A percentile compares a stretch with the other conserved stretches of the same genome.
phyloP scores from a whole-genome alignment of 169 alveolate genomes.

The Eimeria sp. region DNA sequence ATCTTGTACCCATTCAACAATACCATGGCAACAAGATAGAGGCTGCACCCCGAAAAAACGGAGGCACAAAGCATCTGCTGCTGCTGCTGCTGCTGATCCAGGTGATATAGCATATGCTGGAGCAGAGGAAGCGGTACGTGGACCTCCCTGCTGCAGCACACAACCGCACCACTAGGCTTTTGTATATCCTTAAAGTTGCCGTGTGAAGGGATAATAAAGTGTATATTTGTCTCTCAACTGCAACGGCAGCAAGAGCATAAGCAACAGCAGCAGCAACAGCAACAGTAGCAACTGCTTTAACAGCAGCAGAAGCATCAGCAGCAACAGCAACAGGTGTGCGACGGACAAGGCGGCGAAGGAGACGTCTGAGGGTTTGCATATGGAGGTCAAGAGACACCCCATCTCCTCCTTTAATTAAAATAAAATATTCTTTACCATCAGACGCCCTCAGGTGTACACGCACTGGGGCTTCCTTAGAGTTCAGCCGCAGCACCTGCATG shows the following conservation, averaged over 20 bases:
- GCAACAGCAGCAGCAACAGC: no score
- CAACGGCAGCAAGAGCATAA: no score
- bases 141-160: no score
- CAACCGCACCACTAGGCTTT: no score
- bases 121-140: no score
- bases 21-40: slow-evolving; percentile 23
- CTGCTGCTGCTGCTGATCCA: no score
- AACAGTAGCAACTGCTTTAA: no score
- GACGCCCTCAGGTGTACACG: neutral
- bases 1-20: slow-evolving; percentile 61
- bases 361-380: slow-evolving; percentile 34
- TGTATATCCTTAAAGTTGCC: no score
- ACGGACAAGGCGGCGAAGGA: neutral
- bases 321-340: neutral
- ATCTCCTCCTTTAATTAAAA: slow-evolving; percentile 66
- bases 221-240: no score
- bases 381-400: slow-evolving; percentile 39
- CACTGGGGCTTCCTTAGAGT: slow-evolving; percentile 61
- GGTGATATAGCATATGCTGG: no score
- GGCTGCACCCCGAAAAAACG: slow-evolving; percentile 69
- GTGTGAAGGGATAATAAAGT: no score
- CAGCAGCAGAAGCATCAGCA: no score
- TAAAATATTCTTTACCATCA: slow-evolving; percentile 3
- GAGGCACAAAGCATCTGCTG: neutral
- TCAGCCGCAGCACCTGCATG: slow-evolving; percentile 29